Evolutionary conservation across 139 green algal genomes (phyloP), one percentile per base, ranked within the genome.

Genomic region (Picochlorum sp.): DNA sequence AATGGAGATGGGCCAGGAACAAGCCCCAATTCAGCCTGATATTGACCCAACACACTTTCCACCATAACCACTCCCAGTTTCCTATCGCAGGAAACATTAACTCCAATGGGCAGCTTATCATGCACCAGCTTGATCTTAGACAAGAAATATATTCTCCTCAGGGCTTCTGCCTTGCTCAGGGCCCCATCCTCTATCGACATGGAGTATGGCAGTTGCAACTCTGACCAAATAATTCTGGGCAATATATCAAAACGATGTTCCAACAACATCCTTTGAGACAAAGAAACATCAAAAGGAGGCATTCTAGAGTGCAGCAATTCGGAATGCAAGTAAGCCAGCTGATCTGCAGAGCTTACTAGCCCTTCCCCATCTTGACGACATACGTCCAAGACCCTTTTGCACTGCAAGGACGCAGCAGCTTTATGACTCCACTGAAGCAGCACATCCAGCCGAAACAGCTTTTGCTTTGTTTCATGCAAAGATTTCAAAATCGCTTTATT

Each of bases 251-350:
- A 78, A 12, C 9, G 29, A 16, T 67, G 67, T 65, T 61, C 30
- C 25, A 14, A 3, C 8, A 79, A 53, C 14, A 85, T 53, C n/a
- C 76, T 59, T 29, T 75, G 37, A 22, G 77, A 76, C 3, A 72
- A 72, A 53, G 59, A 54, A 14, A 85, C 60, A 26, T 85, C 77
- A 30, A 72, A 85, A 18, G 61, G 30, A 9, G 77, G 77, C 6
- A 61, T 73, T 2, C 40, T 37, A 6, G 43, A 41, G 22, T 61
- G 32, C 51, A 69, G 25, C 16, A 83, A 59, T 67, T 76, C 59
- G 3, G 18, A 40, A 43, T 81, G 74, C 20, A 79, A 56, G 37
- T 68, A 64, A 10, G 40, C 71, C 41, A 83, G 45, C 37, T 67
- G 35, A 52, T 83, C 75, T n/a, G 75, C 73, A 0, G 73, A 63